Evolutionary conservation across 345 rosid species (phyloP).

Genomic region (Camelina neglecta): DNA sequence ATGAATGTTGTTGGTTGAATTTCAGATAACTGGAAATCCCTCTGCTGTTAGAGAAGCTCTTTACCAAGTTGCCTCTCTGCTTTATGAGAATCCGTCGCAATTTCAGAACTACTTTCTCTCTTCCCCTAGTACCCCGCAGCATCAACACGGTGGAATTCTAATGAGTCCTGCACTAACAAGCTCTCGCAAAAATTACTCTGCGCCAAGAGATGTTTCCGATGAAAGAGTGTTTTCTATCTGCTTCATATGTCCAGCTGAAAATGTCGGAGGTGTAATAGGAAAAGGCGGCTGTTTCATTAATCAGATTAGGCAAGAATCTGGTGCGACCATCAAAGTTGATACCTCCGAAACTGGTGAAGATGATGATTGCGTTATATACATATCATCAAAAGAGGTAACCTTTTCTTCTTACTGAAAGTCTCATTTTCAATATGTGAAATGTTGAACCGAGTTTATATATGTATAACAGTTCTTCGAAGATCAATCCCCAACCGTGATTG

Average conservation of each 20-base stretch:
- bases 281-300: slow-evolving; percentile 72
- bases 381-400: slow-evolving; percentile 69
- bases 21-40: slow-evolving; percentile 63
- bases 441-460: not conserved
- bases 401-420: not conserved
- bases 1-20: slow-evolving; percentile 25
- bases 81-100: slow-evolving; percentile 74
- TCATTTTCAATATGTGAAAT: not conserved
- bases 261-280: slow-evolving; percentile 69
- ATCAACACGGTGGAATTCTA: slow-evolving; percentile 50
- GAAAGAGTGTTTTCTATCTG: slow-evolving; percentile 63
- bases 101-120: slow-evolving; percentile 61
- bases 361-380: slow-evolving; percentile 63
- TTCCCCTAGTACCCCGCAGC: slow-evolving; percentile 48
- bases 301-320: slow-evolving; percentile 71
- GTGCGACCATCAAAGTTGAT: slow-evolving; percentile 66
- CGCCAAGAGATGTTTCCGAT: slow-evolving; percentile 55
- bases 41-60: slow-evolving; percentile 60
- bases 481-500: slow-evolving; percentile 65
- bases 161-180: slow-evolving; percentile 55
- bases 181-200: slow-evolving; percentile 57
- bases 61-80: slow-evolving; percentile 55
- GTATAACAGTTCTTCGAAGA: slow-evolving; percentile 59
- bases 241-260: slow-evolving; percentile 63
- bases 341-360: slow-evolving; percentile 61